Evolutionary conservation across 257 asterid species (phyloP).

Genomic region (Capsicum pubescens): DNA sequence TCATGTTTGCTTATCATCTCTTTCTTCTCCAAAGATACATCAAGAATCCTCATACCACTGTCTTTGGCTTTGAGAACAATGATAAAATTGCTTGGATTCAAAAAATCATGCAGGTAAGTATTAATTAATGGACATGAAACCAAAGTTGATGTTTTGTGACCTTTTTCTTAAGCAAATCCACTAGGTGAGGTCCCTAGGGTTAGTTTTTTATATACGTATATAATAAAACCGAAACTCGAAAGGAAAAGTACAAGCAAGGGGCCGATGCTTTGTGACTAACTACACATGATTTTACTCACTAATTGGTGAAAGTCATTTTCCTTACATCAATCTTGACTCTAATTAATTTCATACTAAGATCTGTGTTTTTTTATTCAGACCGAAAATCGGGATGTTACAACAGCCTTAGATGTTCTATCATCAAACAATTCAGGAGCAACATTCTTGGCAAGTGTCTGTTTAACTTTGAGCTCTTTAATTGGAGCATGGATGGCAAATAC

Average conservation of each 20-base stretch:
- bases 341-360: neutral
- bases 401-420: conserved; percentile 39
- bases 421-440: conserved; percentile 46
- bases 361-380: neutral
- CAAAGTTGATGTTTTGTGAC: neutral
- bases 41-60: conserved; percentile 15
- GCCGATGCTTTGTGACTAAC: neutral
- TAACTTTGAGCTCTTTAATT: conserved; percentile 52
- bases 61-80: conserved; percentile 29
- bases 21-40: conserved; percentile 31
- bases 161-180: too few relatives aligned
- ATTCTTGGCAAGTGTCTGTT: conserved; percentile 55
- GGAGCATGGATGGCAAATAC: conserved; percentile 64
- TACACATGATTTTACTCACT: neutral
- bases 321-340: neutral
- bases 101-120: conserved; percentile 24
- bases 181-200: too few relatives aligned
- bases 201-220: too few relatives aligned
- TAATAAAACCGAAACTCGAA: too few relatives aligned
- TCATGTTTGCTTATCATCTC: conserved; percentile 31
- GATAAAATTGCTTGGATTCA: conserved; percentile 33
- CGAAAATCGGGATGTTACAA: neutral
- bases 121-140: neutral
- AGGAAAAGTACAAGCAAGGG: too few relatives aligned
- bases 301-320: too few relatives aligned